These are phyloP conservation scores for Anthracocystis walkeri DNA, from an alignment of 1,284 basidiomycete species.

Conservation along the genomic window DNA sequence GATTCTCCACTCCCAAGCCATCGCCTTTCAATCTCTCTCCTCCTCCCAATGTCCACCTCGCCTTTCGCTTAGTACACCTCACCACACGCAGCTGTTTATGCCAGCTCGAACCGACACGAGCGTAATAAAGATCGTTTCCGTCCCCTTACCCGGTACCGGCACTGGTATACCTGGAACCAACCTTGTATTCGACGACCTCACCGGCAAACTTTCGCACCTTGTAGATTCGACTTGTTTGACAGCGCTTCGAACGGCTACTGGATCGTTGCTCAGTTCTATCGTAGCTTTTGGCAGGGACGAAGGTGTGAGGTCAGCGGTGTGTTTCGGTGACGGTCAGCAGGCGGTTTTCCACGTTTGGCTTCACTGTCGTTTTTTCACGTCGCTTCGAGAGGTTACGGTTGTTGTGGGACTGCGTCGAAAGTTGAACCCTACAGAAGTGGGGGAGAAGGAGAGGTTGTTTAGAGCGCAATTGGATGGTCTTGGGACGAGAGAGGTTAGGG, in stretches of 20 bases:
- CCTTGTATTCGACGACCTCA: conserved; percentile 17
- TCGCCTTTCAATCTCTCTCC: conserved; percentile 12
- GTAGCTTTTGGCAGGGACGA: background rate
- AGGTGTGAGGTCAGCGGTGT: conserved; percentile 8
- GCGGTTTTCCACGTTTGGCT: conserved; percentile 27
- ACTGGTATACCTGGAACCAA: conserved; percentile 24
- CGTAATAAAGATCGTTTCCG: conserved; percentile 33
- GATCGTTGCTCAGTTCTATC: conserved; percentile 17
- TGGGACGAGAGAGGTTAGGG: background rate
- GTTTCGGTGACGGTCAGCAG: conserved; percentile 37
- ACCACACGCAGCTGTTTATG: conserved; percentile 40
- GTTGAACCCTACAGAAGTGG: background rate
- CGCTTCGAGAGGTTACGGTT: background rate
- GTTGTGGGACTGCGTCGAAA: conserved; percentile 4
- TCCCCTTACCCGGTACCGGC: background rate
- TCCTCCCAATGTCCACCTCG: conserved; percentile 23
- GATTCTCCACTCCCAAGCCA: conserved; percentile 18
- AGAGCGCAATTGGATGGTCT: background rate
- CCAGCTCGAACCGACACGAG: conserved; percentile 20
- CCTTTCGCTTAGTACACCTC: conserved; percentile 4
- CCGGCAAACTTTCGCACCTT: conserved; percentile 8
- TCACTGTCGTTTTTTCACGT: conserved; percentile 14
- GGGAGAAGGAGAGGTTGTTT: conserved; percentile 2
- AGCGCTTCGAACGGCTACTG: conserved; percentile 28
- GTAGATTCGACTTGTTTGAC: conserved; percentile 25